Base-by-base conservation (phyloP, 352 stramenopile species). In the Phytophthora sojae region DNA sequence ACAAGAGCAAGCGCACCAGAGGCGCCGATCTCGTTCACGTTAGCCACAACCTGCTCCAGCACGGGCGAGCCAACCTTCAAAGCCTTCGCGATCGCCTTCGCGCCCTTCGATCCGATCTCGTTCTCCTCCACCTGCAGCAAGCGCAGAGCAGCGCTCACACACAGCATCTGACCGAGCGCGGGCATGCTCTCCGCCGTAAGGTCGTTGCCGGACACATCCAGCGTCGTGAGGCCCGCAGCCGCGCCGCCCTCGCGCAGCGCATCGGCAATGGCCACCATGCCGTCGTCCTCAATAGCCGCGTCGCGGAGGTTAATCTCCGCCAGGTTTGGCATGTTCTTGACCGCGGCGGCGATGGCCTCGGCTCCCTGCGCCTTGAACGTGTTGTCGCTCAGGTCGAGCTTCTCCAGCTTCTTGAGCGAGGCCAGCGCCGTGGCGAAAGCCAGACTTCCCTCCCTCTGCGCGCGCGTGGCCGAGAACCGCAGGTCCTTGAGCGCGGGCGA, bases 181-280 rank as follows among this genome's bases (percentile, higher is more conserved):
- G 67, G 63, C 66, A 91, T 83, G 37, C 88, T 93, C 30, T 87
- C 68, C 11, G 73, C 75, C 42, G 91, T 97, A 45, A 98, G 61
- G 25, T 98, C 92, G 69, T 99, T 98, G 56, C 92, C 95, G n/a
- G 93, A 98, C n/a, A 99, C 82, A 64, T 99, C 93, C 17, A 99
- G 82, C 53, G 82, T 64, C 44, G 83, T 81, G 32, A 98, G 76
- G 14, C 44, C 51, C 17, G 66, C 35, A 3, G 73, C 61, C 1
- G 76, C 72, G 8, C 74, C 73, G 26, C 78, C 67, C n/a, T 83
- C 76, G 12, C 66, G 60, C 7, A 99, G 78, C 26, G 91, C 86
- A 29, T 91, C 67, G 1, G 90, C 88, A 53, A 99, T 89, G 19
- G 85, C 87, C 56, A 86, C 79, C 52, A 97, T 82, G 23, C 94